These are phyloP conservation scores for Silene conica DNA, from an alignment of 148 eudicot species.

Conservation along the genomic window DNA sequence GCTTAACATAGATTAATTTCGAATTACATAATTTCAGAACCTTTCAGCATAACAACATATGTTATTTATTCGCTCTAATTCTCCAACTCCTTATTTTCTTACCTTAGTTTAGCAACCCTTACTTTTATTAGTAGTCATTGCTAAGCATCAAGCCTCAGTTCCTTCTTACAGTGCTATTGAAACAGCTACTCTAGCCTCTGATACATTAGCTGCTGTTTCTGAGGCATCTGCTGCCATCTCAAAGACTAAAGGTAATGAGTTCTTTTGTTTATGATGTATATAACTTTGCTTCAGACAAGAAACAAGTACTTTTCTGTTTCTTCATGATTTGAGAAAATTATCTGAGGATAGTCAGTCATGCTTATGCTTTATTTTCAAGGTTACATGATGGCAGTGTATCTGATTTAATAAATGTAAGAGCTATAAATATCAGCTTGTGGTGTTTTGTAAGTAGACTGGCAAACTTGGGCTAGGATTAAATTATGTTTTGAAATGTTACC, in stretches of 20 bases:
- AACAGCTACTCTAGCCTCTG: constrained; percentile 29
- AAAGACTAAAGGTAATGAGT: constrained; percentile 60
- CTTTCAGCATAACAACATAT: too few species aligned
- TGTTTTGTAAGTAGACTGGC: background rate
- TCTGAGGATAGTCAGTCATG: background rate
- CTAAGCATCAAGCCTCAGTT: constrained; percentile 31
- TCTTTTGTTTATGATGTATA: background rate
- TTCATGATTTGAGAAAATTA: background rate
- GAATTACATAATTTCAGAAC: too few species aligned
- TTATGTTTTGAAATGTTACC: background rate
- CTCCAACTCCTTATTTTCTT: too few species aligned
- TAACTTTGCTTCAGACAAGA: background rate
- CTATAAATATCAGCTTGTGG: background rate
- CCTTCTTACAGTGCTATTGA: constrained; percentile 37
- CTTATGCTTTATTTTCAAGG: background rate
- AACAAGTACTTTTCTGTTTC: background rate
- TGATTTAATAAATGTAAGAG: background rate
- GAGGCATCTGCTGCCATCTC: constrained; percentile 28
- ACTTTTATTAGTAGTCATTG: too few species aligned
- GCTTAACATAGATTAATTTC: too few species aligned
- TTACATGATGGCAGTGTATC: background rate
- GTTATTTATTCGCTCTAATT: too few species aligned
- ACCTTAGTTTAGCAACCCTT: too few species aligned
- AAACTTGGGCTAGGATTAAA: background rate
- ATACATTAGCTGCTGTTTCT: constrained; percentile 29